Evolutionary conservation across 139 green algal species (phyloP).

Genomic region (Chlamydomonas eustigma): DNA sequence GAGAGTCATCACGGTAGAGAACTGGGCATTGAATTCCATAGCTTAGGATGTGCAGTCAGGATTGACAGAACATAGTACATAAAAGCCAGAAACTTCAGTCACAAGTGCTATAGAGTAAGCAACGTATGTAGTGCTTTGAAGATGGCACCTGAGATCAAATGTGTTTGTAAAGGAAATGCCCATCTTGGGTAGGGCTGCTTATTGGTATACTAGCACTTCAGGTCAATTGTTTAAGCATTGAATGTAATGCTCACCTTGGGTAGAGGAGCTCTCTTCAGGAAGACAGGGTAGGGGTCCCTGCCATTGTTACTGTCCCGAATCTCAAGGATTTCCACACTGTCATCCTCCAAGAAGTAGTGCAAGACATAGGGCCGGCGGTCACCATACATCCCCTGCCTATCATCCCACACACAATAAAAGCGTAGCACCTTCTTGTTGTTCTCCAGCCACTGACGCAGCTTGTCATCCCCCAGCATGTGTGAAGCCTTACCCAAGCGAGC

Average conservation of each 20-base stretch:
- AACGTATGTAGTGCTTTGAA: too few relatives aligned
- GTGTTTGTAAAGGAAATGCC: too few relatives aligned
- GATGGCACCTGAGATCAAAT: too few relatives aligned
- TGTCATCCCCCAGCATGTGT: conserved; percentile 63
- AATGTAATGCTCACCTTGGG: conserved; percentile 64
- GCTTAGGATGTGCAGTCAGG: too few relatives aligned
- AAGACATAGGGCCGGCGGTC: conserved; percentile 82
- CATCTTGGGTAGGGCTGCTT: too few relatives aligned
- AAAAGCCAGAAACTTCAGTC: too few relatives aligned
- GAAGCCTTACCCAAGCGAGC: conserved; percentile 68
- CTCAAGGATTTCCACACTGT: conserved; percentile 91
- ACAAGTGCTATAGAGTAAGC: too few relatives aligned
- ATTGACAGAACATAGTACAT: too few relatives aligned
- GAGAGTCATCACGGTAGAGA: too few relatives aligned
- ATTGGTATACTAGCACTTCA: too few relatives aligned
- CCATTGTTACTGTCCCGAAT: conserved; percentile 75
- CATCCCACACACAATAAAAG: conserved; percentile 81
- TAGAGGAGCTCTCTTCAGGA: conserved; percentile 75
- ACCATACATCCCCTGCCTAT: conserved; percentile 71
- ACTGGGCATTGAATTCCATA: too few relatives aligned
- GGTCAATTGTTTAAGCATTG: too few relatives aligned
- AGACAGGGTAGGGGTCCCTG: conserved; percentile 77
- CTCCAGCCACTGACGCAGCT: conserved; percentile 71
- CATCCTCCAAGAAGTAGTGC: conserved; percentile 90
- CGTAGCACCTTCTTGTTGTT: conserved; percentile 57